Percentiles rank a stretch among this genome's conserved stretches.
Evolutionary conservation across 495 filamentous ascomycete genomes (phyloP).

Genomic region (Neurospora terricola): DNA sequence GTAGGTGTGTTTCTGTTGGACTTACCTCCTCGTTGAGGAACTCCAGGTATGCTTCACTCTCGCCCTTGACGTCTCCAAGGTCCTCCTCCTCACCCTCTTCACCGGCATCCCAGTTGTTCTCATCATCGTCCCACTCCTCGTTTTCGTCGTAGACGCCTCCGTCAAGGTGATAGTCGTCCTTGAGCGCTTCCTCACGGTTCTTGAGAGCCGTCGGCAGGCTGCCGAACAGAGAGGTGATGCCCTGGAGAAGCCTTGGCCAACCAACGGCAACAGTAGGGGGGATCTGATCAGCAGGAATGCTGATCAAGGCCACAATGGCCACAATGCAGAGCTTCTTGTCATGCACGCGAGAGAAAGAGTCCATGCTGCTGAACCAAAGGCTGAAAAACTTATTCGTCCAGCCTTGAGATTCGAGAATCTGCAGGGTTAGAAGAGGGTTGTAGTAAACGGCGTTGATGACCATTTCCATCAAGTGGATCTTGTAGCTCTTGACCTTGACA

Average conservation of each 20-base stretch:
- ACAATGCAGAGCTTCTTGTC: slow-evolving; percentile 97
- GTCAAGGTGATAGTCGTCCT: slow-evolving; percentile 72
- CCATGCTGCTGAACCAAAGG: slow-evolving; percentile 93
- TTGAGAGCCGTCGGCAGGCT: slow-evolving; percentile 79
- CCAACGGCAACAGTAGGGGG: slow-evolving; percentile 85
- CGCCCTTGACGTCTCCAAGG: slow-evolving; percentile 64
- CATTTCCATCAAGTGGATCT: slow-evolving; percentile 97
- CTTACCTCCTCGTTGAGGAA: slow-evolving; percentile 84
- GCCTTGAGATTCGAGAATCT: slow-evolving; percentile 74
- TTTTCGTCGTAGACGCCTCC: slow-evolving; percentile 63
- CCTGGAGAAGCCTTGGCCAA: slow-evolving; percentile 91
- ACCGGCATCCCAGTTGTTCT: slow-evolving; percentile 43
- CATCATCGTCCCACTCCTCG: slow-evolving; percentile 67
- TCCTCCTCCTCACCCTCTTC: slow-evolving; percentile 41
- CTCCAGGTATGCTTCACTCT: slow-evolving; percentile 88
- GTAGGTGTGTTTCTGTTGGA: not conserved
- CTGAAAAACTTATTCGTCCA: slow-evolving; percentile 99
- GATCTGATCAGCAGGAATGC: slow-evolving; percentile 63
- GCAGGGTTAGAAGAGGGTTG: slow-evolving; percentile 73
- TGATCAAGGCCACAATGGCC: slow-evolving; percentile 76
- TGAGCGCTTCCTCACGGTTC: slow-evolving; percentile 85
- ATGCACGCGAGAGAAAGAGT: slow-evolving; percentile 85
- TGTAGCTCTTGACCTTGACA: slow-evolving; percentile 77
- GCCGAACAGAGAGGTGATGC: slow-evolving; percentile 84
- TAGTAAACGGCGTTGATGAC: slow-evolving; percentile 98